Percentiles rank a stretch among this genome's conserved stretches.
phyloP scores from a whole-genome alignment of 257 asterid species.

The Jasminum sambac region DNA sequence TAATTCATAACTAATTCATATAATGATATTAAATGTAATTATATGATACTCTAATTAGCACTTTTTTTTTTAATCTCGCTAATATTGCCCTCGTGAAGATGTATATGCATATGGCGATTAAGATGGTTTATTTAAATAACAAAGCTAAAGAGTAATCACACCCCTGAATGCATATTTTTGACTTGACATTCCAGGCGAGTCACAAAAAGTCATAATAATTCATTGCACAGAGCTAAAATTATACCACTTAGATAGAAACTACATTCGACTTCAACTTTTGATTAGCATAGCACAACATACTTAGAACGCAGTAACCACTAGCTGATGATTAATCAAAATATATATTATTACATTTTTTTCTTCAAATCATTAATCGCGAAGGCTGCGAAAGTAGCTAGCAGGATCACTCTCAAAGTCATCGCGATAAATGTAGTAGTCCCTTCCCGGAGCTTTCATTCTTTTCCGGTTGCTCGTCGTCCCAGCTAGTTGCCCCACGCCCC shows the following conservation, averaged over 20 bases:
- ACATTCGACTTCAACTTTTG: not conserved
- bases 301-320: not conserved
- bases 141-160: no score
- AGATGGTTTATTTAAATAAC: no score
- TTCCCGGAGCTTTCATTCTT: conserved; percentile 20
- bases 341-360: no score
- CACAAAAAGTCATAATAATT: not conserved
- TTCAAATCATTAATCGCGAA: not conserved
- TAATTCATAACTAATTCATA: no score
- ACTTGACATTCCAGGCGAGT: no score
- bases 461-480: not conserved
- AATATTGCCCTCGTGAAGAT: no score
- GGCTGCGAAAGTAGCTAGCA: not conserved
- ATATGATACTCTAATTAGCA: no score
- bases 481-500: not conserved
- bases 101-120: no score
- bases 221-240: not conserved
- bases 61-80: no score
- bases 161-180: no score
- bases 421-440: conserved; percentile 5
- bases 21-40: no score
- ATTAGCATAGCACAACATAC: not conserved
- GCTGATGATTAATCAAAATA: not conserved
- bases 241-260: not conserved
- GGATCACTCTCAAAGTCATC: conserved; percentile 8